Evolutionary conservation across 345 rosid genomes (phyloP).

Genomic region (Turritis glabra): DNA sequence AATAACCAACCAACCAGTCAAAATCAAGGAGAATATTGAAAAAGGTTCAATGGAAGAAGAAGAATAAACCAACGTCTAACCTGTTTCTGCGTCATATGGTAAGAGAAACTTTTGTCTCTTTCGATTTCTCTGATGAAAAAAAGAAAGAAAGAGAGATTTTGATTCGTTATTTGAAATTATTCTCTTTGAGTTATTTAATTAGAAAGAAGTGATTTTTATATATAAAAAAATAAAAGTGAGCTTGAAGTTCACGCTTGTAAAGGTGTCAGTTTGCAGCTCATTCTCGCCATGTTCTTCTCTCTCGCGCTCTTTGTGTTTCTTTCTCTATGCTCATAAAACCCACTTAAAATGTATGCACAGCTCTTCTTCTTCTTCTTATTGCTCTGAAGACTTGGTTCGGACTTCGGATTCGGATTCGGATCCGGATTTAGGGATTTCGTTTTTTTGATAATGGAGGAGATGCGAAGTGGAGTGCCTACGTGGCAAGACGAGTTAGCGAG

Average conservation of each 20-base stretch:
- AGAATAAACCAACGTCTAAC: constrained; percentile 37
- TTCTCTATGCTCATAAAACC: constrained; percentile 2
- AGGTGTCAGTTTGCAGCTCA: constrained; percentile 46
- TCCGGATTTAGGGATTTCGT: constrained; percentile 10
- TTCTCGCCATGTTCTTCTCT: constrained; percentile 32
- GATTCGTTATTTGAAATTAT: constrained; percentile 43
- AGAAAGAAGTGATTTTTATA: constrained; percentile 22
- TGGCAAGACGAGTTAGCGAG: constrained; percentile 81
- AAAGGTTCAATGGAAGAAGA: not conserved
- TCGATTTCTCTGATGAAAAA: not conserved
- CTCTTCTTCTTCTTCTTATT: constrained; percentile 1
- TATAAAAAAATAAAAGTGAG: constrained; percentile 12
- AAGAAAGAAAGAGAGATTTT: constrained; percentile 17
- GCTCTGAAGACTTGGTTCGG: constrained; percentile 14
- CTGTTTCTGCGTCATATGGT: constrained; percentile 40
- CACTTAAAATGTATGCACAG: constrained; percentile 1
- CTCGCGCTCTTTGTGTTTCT: constrained; percentile 29
- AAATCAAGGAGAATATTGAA: constrained; percentile 2
- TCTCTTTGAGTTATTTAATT: not conserved
- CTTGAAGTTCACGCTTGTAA: constrained; percentile 65
- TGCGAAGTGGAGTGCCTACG: constrained; percentile 48
- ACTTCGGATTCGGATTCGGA: constrained; percentile 17
- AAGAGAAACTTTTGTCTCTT: constrained; percentile 32
- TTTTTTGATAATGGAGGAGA: constrained; percentile 55
- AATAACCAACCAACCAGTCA: constrained; percentile 43